phyloP scores from a whole-genome alignment of 1,284 basidiomycete genomes.

The Leccinum pachyderme region DNA sequence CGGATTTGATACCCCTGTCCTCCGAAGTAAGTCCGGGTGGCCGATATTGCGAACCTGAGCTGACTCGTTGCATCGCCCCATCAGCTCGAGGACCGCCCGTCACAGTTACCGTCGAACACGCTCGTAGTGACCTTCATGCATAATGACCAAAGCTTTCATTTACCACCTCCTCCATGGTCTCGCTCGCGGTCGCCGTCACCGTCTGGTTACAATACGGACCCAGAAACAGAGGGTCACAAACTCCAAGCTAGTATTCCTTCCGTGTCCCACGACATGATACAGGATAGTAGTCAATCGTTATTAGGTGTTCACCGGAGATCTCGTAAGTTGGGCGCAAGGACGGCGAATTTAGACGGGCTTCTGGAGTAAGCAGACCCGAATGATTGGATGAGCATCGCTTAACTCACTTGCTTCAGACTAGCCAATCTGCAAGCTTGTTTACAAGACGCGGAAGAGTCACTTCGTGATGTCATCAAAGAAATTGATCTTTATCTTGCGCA shows the following conservation, averaged over 20 bases:
- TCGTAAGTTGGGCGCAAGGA: conserved; percentile 35
- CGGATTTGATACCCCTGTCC: conserved; percentile 58
- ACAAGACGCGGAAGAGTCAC: conserved; percentile 60
- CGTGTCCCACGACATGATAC: conserved; percentile 23
- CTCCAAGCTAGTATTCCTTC: conserved; percentile 17
- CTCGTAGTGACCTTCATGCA: conserved; percentile 65
- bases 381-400: conserved; percentile 3
- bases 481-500: conserved; percentile 51
- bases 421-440: conserved; percentile 69
- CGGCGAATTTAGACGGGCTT: conserved; percentile 65
- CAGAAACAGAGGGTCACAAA: conserved; percentile 51
- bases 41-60: conserved; percentile 6
- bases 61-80: conserved; percentile 9
- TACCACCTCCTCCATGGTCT: conserved; percentile 39
- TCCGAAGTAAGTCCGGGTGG: conserved; percentile 52
- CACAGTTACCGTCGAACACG: conserved; percentile 68
- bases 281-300: conserved; percentile 10
- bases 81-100: conserved; percentile 46
- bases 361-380: conserved; percentile 52
- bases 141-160: conserved; percentile 55
- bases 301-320: conserved; percentile 23
- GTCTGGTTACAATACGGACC: conserved; percentile 68
- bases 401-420: conserved; percentile 44
- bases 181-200: conserved; percentile 45
- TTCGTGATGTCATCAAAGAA: conserved; percentile 51